These are phyloP conservation scores for Paecilomyces sp. DNA, from an alignment of 2,329 filamentous ascomycete genomes.

Conservation along the genomic window DNA sequence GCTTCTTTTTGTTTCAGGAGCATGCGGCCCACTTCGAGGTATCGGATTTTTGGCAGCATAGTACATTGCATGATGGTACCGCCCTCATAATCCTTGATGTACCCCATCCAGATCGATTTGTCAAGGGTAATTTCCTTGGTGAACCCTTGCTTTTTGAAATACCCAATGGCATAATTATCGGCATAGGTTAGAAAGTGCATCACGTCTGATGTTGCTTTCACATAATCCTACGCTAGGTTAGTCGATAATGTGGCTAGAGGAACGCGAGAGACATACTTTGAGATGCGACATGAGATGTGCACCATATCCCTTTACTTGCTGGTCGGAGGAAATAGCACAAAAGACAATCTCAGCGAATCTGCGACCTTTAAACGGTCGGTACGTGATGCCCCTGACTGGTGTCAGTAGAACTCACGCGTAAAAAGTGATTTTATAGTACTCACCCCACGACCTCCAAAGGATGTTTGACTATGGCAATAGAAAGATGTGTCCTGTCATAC, in stretches of 20 bases:
- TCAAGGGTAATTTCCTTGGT: conserved; percentile 97
- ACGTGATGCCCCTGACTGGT: conserved; percentile 76
- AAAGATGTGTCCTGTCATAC: conserved; percentile 92
- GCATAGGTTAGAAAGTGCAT: conserved; percentile 99
- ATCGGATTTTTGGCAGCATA: conserved; percentile 91
- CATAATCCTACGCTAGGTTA: conserved; percentile 65
- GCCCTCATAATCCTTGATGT: conserved; percentile 99
- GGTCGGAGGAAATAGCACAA: conserved; percentile 93
- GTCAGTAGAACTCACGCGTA: conserved; percentile 7
- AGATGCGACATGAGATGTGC: conserved; percentile 97
- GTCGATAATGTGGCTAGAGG: too few species aligned
- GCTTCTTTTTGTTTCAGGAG: conserved; percentile 94
- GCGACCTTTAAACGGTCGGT: conserved; percentile 84
- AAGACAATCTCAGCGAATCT: conserved; percentile 98
- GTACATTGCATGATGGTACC: conserved; percentile 99
- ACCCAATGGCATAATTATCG: conserved; percentile 97
- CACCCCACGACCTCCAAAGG: conserved; percentile 81
- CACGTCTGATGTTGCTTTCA: conserved; percentile 90
- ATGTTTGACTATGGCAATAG: conserved; percentile 95
- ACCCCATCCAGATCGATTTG: conserved; percentile 92
- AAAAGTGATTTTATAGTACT: conserved; percentile 7
- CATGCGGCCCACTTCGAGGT: conserved; percentile 89
- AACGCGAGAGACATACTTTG: conserved; percentile 49
- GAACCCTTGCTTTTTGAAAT: conserved; percentile 98
- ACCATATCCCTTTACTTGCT: conserved; percentile 97